phyloP scores from a whole-genome alignment of 2,329 filamentous ascomycete species.

The Curvularia sp. region DNA sequence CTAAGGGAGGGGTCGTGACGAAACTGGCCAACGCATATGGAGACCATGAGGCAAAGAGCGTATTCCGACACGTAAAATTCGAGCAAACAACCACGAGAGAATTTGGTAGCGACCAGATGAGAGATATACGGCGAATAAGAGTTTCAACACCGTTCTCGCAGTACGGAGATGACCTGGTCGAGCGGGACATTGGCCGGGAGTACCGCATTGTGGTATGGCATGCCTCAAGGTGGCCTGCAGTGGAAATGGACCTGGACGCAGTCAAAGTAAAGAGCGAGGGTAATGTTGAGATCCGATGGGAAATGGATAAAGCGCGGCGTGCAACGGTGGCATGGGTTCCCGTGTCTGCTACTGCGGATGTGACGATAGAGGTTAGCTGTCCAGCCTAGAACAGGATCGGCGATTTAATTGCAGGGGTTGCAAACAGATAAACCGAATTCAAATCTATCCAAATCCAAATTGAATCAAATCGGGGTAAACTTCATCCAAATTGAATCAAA shows the following conservation, averaged over 20 bases:
- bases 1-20: background rate
- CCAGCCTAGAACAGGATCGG: background rate
- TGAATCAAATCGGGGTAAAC: background rate
- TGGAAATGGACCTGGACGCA: background rate
- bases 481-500: accelerated
- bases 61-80: background rate
- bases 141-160: background rate
- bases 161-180: background rate
- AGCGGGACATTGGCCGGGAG: background rate
- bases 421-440: background rate
- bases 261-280: background rate
- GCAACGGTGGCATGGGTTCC: background rate
- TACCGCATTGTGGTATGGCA: constrained; percentile 1
- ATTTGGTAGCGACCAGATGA: background rate
- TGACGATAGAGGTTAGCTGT: background rate
- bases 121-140: background rate
- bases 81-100: background rate
- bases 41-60: background rate
- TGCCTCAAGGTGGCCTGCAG: background rate
- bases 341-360: background rate
- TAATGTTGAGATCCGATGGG: background rate
- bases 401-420: background rate
- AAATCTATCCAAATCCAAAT: background rate
- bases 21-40: background rate
- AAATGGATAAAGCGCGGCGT: background rate